Base-by-base conservation (phyloP, 2,329 filamentous ascomycete genomes). In the Ophiostoma tasmaniense region DNA sequence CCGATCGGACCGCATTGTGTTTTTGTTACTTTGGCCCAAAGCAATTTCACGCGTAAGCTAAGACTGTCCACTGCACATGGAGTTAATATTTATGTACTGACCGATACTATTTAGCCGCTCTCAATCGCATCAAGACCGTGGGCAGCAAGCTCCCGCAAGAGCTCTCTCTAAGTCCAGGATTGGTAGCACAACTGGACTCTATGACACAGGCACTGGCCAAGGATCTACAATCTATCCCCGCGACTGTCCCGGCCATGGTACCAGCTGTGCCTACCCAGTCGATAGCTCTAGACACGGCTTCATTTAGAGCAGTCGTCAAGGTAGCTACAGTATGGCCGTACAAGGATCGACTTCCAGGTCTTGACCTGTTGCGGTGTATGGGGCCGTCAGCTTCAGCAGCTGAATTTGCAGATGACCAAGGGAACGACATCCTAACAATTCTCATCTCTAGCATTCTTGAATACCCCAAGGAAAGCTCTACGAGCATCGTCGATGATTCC, bases 281-380 rank as follows among this genome's bases (percentile, higher is more conserved):
- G 1, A 67, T 72, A 62, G 61, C 30, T 45, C 11, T 42, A 78
- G 84, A 55, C 80, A 77, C 7, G 77, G 83, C 7, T 76, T 80
- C 22, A 0, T 78, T 94, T 2, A 81, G 87, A 28, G 79, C 92
- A 0, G 81, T 93, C 6, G 80, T 92, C 70, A 91, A 89, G 74
- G 84, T 96, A 67, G 86, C 88, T 22, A 92, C 90, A 0, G 78
- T 83, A 39, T 99, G 95, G 95, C 90, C 93, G 2, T 88, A 90
- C 67, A 83, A 88, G 14, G 90, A 92, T 73, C 89, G 93, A 64
- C 84, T 99, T 0, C 91, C 95, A 0, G 91, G 89, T 14, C 85
- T 99, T 0, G 95, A 98, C 77, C 82, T 98, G 1, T 83, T 98
- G 5, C 91, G 95, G n/a, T 88, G 96, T 66, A 82, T 95, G 35